A percentile compares a stretch with the other conserved stretches of the same genome.
phyloP scores from a whole-genome alignment of 352 stramenopile genomes.

The Pythium myriotylum region DNA sequence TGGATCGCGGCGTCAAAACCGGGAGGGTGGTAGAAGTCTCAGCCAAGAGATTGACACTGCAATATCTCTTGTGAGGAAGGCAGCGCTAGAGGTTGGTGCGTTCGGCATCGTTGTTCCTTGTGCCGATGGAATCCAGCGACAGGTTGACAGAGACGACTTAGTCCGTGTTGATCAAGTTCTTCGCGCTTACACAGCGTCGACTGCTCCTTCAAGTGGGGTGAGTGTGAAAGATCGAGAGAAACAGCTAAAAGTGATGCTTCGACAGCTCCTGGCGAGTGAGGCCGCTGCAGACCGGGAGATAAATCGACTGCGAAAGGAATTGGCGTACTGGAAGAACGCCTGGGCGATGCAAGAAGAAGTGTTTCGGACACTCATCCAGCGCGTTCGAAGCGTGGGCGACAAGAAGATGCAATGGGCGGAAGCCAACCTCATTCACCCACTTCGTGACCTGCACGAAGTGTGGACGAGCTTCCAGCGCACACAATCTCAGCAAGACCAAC shows the following conservation, averaged over 20 bases:
- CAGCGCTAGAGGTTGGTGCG: conserved; percentile 16
- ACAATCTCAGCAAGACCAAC: conserved; percentile 19
- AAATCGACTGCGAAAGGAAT: conserved; percentile 8
- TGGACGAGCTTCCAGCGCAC: conserved; percentile 24
- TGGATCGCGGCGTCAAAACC: too few species aligned
- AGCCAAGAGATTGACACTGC: too few species aligned
- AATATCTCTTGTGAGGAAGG: too few species aligned
- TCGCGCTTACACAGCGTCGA: conserved; percentile 4
- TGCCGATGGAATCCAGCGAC: too few species aligned
- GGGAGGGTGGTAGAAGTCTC: too few species aligned
- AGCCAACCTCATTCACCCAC: conserved; percentile 12
- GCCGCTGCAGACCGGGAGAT: conserved; percentile 1
- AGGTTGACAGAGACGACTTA: too few species aligned
- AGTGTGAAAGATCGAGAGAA: conserved; percentile 30
- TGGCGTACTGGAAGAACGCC: conserved; percentile 22
- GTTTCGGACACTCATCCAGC: conserved; percentile 13
- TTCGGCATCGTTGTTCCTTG: conserved; percentile 26
- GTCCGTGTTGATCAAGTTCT: conserved; percentile 20
- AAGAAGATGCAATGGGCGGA: conserved; percentile 31
- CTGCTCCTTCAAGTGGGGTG: conserved; percentile 5
- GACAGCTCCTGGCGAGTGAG: conserved; percentile 28
- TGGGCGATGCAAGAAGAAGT: conserved; percentile 27
- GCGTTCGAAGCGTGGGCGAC: conserved; percentile 22
- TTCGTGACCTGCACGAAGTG: conserved; percentile 26
- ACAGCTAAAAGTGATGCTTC: conserved; percentile 25